Evolutionary conservation across 2,329 filamentous ascomycete genomes (phyloP).

Genomic region (Sporothrix brasiliensis): DNA sequence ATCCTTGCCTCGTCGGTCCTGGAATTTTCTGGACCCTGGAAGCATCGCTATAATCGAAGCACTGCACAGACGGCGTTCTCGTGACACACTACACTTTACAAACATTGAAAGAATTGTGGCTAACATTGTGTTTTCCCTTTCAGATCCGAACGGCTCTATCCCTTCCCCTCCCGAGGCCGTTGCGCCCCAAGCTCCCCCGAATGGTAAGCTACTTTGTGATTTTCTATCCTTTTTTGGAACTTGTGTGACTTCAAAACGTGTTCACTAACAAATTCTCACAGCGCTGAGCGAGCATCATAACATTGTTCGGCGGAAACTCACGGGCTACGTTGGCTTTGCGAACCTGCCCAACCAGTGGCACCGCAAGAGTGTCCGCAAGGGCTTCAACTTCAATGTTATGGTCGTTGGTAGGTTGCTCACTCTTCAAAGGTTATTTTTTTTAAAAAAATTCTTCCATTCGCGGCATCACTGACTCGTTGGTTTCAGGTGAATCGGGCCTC

Average conservation of each 20-base stretch:
- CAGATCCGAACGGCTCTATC: constrained; percentile 48
- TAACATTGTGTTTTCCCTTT: constrained; percentile 42
- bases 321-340: constrained; percentile 97
- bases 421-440: neutral
- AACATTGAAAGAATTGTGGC: constrained; percentile 34
- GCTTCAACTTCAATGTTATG: constrained; percentile 99
- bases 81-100: neutral
- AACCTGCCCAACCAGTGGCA: constrained; percentile 99
- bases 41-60: neutral
- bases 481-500: constrained; percentile 90
- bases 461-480: neutral
- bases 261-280: neutral
- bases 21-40: constrained; percentile 8
- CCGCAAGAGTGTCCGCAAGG: constrained; percentile 99
- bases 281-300: constrained; percentile 74
- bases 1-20: neutral
- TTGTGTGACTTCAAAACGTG: neutral
- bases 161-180: constrained; percentile 48
- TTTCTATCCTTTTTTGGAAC: neutral
- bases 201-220: neutral
- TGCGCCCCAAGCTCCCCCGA: constrained; percentile 47
- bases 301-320: constrained; percentile 97
- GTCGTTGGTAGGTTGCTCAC: constrained; percentile 80
- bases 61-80: constrained; percentile 6
- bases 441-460: neutral